Percentiles rank a stretch among this genome's conserved stretches.
These are phyloP conservation scores for Dissoconium aciculare DNA, from an alignment of 2,329 filamentous ascomycete genomes.

Conservation along the genomic window DNA sequence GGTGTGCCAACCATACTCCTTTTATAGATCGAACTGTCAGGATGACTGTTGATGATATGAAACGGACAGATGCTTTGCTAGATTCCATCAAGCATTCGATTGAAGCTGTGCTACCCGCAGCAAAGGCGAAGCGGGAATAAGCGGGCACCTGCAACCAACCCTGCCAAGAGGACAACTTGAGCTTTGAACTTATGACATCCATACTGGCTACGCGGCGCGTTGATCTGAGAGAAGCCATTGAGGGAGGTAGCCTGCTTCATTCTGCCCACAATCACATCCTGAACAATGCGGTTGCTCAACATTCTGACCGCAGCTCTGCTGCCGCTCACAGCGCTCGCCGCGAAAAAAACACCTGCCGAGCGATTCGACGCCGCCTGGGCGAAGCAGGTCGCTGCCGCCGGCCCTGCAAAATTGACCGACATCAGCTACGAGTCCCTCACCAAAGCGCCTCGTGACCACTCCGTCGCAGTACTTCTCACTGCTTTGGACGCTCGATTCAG, in stretches of 20 bases:
- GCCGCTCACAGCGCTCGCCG: conserved; percentile 44
- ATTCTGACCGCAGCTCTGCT: conserved; percentile 45
- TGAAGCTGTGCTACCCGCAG: too few relatives aligned
- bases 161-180: conserved; percentile 1
- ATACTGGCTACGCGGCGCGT: background rate
- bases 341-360: conserved; percentile 42
- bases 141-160: too few relatives aligned
- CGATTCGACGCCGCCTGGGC: conserved; percentile 57
- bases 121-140: too few relatives aligned
- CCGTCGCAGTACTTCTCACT: conserved; percentile 67
- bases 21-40: too few relatives aligned
- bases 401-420: conserved; percentile 67
- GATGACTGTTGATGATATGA: too few relatives aligned
- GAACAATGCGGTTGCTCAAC: conserved; percentile 53
- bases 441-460: conserved; percentile 65
- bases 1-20: too few relatives aligned
- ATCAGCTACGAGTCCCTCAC: conserved; percentile 61
- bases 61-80: too few relatives aligned
- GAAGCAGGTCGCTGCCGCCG: conserved; percentile 44
- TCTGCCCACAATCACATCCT: background rate
- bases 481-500: conserved; percentile 71
- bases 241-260: background rate
- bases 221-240: too few relatives aligned
- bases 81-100: too few relatives aligned
- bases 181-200: background rate